Evolutionary conservation across 257 asterid genomes (phyloP), one percentile per base, ranked within the genome.

Genomic region (Gardenia jasminoides): DNA sequence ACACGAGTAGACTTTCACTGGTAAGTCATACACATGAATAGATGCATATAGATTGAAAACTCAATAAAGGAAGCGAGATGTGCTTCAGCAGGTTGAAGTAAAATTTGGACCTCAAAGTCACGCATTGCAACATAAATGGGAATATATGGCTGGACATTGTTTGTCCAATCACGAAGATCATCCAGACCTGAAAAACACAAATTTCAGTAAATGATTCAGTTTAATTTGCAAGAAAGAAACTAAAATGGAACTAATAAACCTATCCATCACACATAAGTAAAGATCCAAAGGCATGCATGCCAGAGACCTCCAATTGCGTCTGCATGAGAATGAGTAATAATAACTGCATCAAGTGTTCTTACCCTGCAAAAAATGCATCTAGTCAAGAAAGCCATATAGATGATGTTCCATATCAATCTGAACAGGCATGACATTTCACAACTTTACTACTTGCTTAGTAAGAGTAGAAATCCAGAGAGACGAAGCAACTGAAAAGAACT

Each of bases 221-320:
- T 44, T 65, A 47, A 52, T 46, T 20, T 11, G 20, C 39, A 12
- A 52, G 73, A 73, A 70, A 75, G 67, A 75, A 52, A 64, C 10
- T 19, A 64, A 78, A 24, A 24, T 33, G 56, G 28, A 78, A 52
- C 66, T 70, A 54, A 56, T 50, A 31, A 67, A 65, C 22, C 13
- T 68, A 83, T 70, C 78, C 43, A 82, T 72, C 86, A 81, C 82
- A 79, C 79, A 81, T 47, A 31, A 74, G 79, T 46, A 71, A 80
- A 62, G 80, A 78, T 78, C 71, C 72, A 78, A 80, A 76, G 39
- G 88, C 80, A 78, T 84, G 76, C 82, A 83, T 80, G 84, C 79
- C 83, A 89, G 90, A 90, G 92, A 95, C 99, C 99, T 96, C 98
- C 99, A 82, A 92, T 96, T 83, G 99, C 98, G 92, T 96, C 98